phyloP scores from a whole-genome alignment of 2,329 filamentous ascomycete genomes.

The Microascus cirrosus region DNA sequence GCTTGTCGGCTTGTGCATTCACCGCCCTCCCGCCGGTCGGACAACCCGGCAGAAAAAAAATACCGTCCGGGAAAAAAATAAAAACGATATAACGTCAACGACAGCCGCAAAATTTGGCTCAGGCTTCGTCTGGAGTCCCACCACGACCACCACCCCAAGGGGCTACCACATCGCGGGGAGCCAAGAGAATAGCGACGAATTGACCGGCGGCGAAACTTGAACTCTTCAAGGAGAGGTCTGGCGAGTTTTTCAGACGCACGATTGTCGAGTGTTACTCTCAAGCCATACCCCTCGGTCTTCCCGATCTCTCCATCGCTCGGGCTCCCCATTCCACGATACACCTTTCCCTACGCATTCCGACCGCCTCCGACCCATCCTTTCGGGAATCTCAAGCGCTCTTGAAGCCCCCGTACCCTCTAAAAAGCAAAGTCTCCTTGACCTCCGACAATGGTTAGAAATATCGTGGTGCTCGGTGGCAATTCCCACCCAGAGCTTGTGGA shows the following conservation, averaged over 20 bases:
- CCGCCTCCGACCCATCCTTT: not conserved
- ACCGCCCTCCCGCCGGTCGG: not conserved
- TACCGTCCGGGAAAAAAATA: not conserved
- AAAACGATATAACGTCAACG: not conserved
- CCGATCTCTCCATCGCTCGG: not conserved
- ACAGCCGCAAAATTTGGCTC: not conserved
- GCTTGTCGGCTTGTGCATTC: not conserved
- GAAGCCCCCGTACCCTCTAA: not conserved
- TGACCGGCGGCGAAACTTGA: not conserved
- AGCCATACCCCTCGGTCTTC: not conserved
- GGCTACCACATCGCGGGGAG: not conserved
- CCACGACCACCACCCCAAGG: not conserved
- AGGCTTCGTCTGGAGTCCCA: not conserved
- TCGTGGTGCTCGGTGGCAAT: slow-evolving; percentile 85
- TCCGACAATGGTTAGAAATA: slow-evolving; percentile 77
- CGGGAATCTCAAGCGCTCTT: not conserved
- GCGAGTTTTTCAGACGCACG: not conserved
- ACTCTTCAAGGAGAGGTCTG: not conserved
- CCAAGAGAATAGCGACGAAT: not conserved
- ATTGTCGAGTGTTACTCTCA: not conserved
- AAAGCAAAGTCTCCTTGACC: not conserved
- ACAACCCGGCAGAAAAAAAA: not conserved
- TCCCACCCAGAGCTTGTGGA: slow-evolving; percentile 84
- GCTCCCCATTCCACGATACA: not conserved
- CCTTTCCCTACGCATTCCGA: not conserved